Evolutionary conservation across 805 yeast genomes (phyloP).

Genomic region (Lipomyces spencermartinsiae): DNA sequence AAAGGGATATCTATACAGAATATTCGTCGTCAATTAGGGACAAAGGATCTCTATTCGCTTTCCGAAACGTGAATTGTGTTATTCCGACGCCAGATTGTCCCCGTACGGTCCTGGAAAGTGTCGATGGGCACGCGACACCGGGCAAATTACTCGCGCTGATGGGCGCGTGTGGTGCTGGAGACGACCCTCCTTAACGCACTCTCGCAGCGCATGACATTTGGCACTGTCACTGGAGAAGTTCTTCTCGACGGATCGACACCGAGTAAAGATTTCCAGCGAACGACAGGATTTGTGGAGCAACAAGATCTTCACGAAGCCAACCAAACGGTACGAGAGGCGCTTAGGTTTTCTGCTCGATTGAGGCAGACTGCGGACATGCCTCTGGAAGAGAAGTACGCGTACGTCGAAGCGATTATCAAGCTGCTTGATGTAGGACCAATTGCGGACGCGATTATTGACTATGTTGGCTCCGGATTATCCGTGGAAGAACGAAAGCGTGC

Average conservation of each 20-base stretch:
- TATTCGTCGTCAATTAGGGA: not conserved
- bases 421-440: slow-evolving; percentile 71
- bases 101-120: no score
- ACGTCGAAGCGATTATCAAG: slow-evolving; percentile 71
- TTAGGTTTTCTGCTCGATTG: slow-evolving; percentile 71
- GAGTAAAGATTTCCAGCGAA: slow-evolving; percentile 71
- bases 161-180: no score
- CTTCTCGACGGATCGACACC: slow-evolving; percentile 71
- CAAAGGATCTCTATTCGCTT: no score
- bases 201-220: slow-evolving; percentile 72
- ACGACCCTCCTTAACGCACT: slow-evolving; percentile 73
- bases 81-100: no score
- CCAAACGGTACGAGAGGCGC: slow-evolving; percentile 77
- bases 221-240: slow-evolving; percentile 75
- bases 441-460: slow-evolving; percentile 80
- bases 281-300: slow-evolving; percentile 82
- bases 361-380: slow-evolving; percentile 69
- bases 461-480: slow-evolving; percentile 71
- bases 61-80: no score
- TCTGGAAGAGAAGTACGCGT: slow-evolving; percentile 63
- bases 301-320: slow-evolving; percentile 76
- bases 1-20: not conserved
- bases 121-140: no score
- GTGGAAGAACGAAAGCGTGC: slow-evolving; percentile 72
- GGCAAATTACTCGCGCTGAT: no score